These are phyloP conservation scores for Aspergillus sp. DNA, from an alignment of 2,329 filamentous ascomycete species.

Conservation along the genomic window DNA sequence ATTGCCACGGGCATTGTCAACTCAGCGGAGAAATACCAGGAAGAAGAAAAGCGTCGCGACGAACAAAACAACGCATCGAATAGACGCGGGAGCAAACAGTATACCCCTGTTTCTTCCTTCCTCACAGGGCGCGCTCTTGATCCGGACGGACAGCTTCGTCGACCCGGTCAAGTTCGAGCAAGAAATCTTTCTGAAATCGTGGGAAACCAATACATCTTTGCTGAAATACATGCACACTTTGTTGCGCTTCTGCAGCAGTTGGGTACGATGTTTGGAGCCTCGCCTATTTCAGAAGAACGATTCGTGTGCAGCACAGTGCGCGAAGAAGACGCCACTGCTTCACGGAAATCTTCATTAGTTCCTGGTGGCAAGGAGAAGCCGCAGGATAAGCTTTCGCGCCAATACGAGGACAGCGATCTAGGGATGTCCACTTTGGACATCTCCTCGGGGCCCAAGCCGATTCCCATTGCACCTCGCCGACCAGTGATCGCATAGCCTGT, in stretches of 20 bases:
- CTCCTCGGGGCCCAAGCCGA: constrained; percentile 39
- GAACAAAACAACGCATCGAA: constrained; percentile 34
- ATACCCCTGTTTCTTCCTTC: constrained; percentile 60
- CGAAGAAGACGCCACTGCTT: constrained; percentile 24
- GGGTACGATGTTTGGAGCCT: constrained; percentile 48
- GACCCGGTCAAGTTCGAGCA: constrained; percentile 55
- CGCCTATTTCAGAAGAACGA: constrained; percentile 45
- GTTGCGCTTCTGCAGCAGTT: constrained; percentile 52
- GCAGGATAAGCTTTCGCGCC: constrained; percentile 20
- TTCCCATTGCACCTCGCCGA: constrained; percentile 39
- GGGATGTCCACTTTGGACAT: constrained; percentile 37
- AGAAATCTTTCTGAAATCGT: constrained; percentile 61
- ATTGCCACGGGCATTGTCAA: constrained; percentile 56
- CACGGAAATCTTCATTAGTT: constrained; percentile 29
- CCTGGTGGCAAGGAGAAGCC: constrained; percentile 20
- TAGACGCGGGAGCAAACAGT: constrained; percentile 41
- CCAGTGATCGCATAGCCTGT: constrained; percentile 37
- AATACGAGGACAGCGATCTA: constrained; percentile 33
- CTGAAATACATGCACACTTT: constrained; percentile 58
- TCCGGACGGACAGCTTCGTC: constrained; percentile 56
- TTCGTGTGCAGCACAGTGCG: constrained; percentile 44
- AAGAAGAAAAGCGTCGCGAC: constrained; percentile 47
- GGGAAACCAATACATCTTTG: constrained; percentile 60
- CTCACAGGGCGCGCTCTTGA: constrained; percentile 58
- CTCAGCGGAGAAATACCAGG: constrained; percentile 48